Evolutionary conservation across 1,284 basidiomycete genomes (phyloP), one percentile per base, ranked within the genome.

Genomic region (Ceratobasidium sp.): DNA sequence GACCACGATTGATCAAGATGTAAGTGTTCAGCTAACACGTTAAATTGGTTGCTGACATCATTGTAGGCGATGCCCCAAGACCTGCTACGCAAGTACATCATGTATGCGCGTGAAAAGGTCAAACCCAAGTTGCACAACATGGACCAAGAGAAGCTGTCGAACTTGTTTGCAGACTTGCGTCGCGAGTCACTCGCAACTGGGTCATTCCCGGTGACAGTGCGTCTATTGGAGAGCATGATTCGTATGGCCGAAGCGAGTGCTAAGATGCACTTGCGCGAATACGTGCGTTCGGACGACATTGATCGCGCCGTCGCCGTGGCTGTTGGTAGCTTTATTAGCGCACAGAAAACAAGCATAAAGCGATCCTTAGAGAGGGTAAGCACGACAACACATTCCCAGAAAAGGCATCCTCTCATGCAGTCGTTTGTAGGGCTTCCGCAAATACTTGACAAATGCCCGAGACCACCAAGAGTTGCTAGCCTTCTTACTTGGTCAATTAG

Each of bases 301-400:
- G 97, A 99, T 84, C 87, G 99, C 71, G 97, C 98, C 1, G 99
- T 99, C 81, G 95, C 96, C 80, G 96, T 98, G 52, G 94, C 96
- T 1, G 92, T 99, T 38, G 93, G 93, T 78, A 96, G 94, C 85
- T 99, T 99, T 84, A 95, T 99, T 77, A 96, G 87, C 81, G 95
- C 97, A 23, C 98, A 99, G 84, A 99, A 99, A 88, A 94, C 97
- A 90, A 96, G 94, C 79, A 96, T 99, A 86, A 99, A 99, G 89
- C 97, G 96, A 88, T 97, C 96, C 20, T 88, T 99, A 59, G 96
- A 99, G 86, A 89, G 98, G 82, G 96, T 96, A 82, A 79, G 93
- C 89, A n/a, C n/a, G n/a, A 7, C 3, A 0, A 17, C n/a, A 15
- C 3, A 13, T 52, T 64, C 70, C 12, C 52, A 65, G 33, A 67